A percentile compares a stretch with the other conserved stretches of the same genome.
Evolutionary conservation across 331 rosid species (phyloP).

Genomic region (Rhamnella rubrinervis): DNA sequence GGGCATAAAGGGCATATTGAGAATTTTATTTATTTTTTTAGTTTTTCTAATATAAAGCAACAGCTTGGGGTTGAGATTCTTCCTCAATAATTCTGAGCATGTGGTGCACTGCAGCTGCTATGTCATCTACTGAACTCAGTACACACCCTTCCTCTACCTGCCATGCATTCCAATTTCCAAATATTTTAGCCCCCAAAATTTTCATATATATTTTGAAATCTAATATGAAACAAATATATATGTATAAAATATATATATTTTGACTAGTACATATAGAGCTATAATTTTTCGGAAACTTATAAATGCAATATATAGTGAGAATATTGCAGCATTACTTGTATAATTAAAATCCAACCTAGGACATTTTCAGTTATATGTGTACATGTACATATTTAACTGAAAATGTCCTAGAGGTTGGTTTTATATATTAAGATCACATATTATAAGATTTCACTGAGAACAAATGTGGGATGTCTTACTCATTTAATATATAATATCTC

Average conservation of each 20-base stretch:
- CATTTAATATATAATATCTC: not conserved
- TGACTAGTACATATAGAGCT: no score
- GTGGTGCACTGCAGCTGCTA: slow-evolving; percentile 76
- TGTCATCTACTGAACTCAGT: slow-evolving; percentile 72
- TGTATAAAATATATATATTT: no score
- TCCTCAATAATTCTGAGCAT: slow-evolving; percentile 71
- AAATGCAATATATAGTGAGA: no score
- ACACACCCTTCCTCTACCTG: slow-evolving; percentile 92
- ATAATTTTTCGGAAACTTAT: no score
- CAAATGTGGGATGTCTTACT: no score
- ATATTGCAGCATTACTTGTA: no score
- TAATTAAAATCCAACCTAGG: no score
- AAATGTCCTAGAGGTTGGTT: no score
- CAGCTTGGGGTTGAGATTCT: slow-evolving; percentile 22
- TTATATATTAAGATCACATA: no score
- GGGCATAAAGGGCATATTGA: slow-evolving; percentile 6
- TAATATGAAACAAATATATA: not conserved
- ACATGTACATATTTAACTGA: no score
- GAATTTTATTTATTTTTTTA: slow-evolving; percentile 5
- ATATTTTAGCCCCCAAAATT: not conserved
- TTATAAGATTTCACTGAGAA: no score
- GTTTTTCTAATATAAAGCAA: slow-evolving; percentile 32
- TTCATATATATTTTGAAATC: not conserved
- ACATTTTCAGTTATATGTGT: no score
- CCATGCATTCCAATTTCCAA: slow-evolving; percentile 23